Percentiles rank a stretch among this genome's conserved stretches.
Conservation (phyloP, 2,329 filamentous ascomycete genomes). For the Phaeoacremonium minimum region DNA sequence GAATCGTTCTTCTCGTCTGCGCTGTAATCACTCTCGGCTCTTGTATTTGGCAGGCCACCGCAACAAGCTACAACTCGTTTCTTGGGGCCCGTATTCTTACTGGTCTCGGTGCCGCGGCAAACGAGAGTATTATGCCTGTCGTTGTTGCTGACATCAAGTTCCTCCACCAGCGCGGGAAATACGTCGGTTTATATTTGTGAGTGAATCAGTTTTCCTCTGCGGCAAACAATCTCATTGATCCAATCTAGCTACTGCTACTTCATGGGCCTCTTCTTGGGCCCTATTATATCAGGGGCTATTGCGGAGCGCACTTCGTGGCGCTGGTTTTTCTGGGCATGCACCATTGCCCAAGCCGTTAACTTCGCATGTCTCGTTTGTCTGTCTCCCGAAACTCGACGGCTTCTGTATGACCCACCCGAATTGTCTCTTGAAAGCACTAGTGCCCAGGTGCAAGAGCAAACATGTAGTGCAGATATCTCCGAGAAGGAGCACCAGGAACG, state of each 20-base stretch:
- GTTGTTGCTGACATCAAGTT: conserved; percentile 61
- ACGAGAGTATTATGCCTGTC: conserved; percentile 53
- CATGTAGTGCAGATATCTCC: too few relatives aligned
- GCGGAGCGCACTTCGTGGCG: not conserved
- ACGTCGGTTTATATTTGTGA: not conserved
- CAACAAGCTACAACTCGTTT: conserved; percentile 46
- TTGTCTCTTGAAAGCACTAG: too few relatives aligned
- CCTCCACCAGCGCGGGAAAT: conserved; percentile 49
- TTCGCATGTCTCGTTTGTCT: not conserved
- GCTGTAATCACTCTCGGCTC: conserved; percentile 3
- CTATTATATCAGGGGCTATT: not conserved
- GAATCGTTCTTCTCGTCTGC: not conserved
- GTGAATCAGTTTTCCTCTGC: too few relatives aligned
- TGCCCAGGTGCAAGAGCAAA: too few relatives aligned
- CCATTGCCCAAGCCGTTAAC: not conserved
- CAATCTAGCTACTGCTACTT: too few relatives aligned
- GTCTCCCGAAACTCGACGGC: not conserved
- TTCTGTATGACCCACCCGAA: not conserved
- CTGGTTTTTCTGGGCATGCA: not conserved
- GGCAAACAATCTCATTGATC: too few relatives aligned
- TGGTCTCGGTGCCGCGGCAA: conserved; percentile 54
- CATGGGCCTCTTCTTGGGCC: not conserved
- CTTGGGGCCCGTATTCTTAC: conserved; percentile 58
- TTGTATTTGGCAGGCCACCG: conserved; percentile 11
- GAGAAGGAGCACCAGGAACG: not conserved